Evolutionary conservation across 164 flowering plant genomes (phyloP), one percentile per base, ranked within the genome.

Genomic region (Chimonanthus praecox): DNA sequence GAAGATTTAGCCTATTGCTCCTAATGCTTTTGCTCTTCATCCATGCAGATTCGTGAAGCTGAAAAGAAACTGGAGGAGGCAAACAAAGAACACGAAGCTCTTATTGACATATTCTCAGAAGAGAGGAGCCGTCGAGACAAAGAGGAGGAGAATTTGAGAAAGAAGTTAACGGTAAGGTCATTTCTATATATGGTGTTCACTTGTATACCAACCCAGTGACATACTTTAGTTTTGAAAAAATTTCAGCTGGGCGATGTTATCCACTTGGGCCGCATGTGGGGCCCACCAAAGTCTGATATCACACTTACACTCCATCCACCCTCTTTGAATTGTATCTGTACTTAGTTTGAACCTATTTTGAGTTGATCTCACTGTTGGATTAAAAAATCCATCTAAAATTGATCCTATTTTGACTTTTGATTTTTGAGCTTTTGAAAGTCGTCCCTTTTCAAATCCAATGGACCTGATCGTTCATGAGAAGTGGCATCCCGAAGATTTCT

Each of bases 101-200:
- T 92, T 8, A 84, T 91, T 13, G 92, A 88, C 67, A 83, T 90
- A 47, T 86, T 91, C 74, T 72, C 90, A 3, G 95, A 90, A 67
- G 97, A 94, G 78, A 88, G 94, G 76, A 85, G 78, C 18, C 86
- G 89, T 5, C 83, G 95, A 45, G 92, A 91, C 44, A 70, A 21
- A 7, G 97, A 91, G 76, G 94, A 89, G 78, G 87, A 87, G n/a
- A 87, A 73, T 58, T 79, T 91, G 81, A 85, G 89, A 72, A 87
- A 80, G 80, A 87, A 87, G 75, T 70, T 92, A 60, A 83, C 87
- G 97, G 97, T 91, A 44, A 58, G 73, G 44, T 21, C 8, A 21
- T 51, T 13, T 7, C 18, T 5, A 33, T 3, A 8, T 44, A 7
- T 67, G 5, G 44, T 67, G 18, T 48, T 5, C 60, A 54, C 67